These are phyloP conservation scores for Arthrobotrys iridis DNA, from an alignment of 2,329 filamentous ascomycete species.

Conservation along the genomic window DNA sequence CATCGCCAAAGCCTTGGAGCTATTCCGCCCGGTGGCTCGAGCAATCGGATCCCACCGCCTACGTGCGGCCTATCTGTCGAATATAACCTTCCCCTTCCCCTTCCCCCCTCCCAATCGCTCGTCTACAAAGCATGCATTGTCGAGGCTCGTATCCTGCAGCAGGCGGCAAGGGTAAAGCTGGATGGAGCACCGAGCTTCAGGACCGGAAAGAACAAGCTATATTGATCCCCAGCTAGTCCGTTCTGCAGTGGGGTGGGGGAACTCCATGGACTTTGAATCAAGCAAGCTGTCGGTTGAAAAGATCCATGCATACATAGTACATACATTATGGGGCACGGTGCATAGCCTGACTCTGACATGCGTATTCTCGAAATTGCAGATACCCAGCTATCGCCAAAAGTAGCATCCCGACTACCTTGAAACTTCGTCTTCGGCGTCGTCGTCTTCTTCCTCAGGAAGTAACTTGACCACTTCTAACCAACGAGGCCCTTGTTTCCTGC, in stretches of 20 bases:
- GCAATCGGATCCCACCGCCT: constrained; percentile 53
- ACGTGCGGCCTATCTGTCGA: constrained; percentile 40
- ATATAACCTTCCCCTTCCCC: too few species aligned
- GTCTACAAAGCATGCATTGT: constrained; percentile 41
- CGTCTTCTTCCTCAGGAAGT: neutral
- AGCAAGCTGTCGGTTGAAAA: constrained; percentile 35
- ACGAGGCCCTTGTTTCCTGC: constrained; percentile 3
- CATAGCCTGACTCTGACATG: constrained; percentile 54
- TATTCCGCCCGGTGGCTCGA: constrained; percentile 28
- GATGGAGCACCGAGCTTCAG: constrained; percentile 16
- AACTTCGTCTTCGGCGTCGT: constrained; percentile 12
- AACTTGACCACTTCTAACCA: constrained; percentile 1
- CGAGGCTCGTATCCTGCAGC: constrained; percentile 43
- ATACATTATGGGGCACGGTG: constrained; percentile 16
- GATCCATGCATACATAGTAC: constrained; percentile 28
- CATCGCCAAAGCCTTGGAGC: constrained; percentile 4
- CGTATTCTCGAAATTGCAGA: constrained; percentile 47
- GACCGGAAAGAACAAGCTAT: constrained; percentile 8
- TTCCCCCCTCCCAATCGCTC: constrained; percentile 33
- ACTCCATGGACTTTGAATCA: constrained; percentile 1
- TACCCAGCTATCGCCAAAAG: constrained; percentile 36
- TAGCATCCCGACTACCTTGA: constrained; percentile 34
- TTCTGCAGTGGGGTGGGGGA: constrained; percentile 22
- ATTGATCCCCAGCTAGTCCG: neutral
- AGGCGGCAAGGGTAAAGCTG: neutral